Percentiles rank a stretch among this genome's conserved stretches.
These are phyloP conservation scores for Penicillium simplicissimum DNA, from an alignment of 495 filamentous ascomycete genomes.

Conservation along the genomic window DNA sequence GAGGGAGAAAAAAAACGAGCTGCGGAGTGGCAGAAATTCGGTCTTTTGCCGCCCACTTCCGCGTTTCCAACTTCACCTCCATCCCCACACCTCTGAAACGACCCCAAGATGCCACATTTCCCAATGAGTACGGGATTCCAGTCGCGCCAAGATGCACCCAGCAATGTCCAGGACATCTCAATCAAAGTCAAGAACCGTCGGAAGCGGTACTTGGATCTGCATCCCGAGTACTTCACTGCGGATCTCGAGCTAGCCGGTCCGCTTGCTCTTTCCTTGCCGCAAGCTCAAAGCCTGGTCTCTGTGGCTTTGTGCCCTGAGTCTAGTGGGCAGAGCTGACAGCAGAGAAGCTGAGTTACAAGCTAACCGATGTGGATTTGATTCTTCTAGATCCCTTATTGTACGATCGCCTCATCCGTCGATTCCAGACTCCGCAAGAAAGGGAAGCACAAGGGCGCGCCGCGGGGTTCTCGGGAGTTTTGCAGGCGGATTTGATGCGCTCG, in stretches of 20 bases:
- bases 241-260: constrained; percentile 65
- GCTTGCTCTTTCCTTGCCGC: constrained; percentile 40
- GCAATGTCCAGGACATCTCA: constrained; percentile 20
- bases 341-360: constrained; percentile 9
- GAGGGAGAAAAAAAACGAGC: constrained; percentile 18
- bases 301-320: not conserved
- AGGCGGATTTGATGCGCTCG: constrained; percentile 68
- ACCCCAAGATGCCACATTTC: constrained; percentile 43
- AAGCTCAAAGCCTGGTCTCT: constrained; percentile 6
- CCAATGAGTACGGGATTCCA: constrained; percentile 34
- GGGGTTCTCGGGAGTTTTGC: constrained; percentile 71
- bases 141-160: constrained; percentile 13
- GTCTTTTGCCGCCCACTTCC: constrained; percentile 39
- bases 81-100: constrained; percentile 14
- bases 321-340: constrained; percentile 13
- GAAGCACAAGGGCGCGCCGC: constrained; percentile 69
- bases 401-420: constrained; percentile 75
- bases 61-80: constrained; percentile 24
- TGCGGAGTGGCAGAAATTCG: constrained; percentile 26
- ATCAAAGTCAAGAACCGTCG: constrained; percentile 61
- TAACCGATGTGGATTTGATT: constrained; percentile 34
- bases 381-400: constrained; percentile 72
- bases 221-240: constrained; percentile 65
- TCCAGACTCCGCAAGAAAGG: constrained; percentile 71
- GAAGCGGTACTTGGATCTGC: constrained; percentile 62